phyloP scores from a whole-genome alignment of 495 filamentous ascomycete species.

The Aspergillus mulundensis region DNA sequence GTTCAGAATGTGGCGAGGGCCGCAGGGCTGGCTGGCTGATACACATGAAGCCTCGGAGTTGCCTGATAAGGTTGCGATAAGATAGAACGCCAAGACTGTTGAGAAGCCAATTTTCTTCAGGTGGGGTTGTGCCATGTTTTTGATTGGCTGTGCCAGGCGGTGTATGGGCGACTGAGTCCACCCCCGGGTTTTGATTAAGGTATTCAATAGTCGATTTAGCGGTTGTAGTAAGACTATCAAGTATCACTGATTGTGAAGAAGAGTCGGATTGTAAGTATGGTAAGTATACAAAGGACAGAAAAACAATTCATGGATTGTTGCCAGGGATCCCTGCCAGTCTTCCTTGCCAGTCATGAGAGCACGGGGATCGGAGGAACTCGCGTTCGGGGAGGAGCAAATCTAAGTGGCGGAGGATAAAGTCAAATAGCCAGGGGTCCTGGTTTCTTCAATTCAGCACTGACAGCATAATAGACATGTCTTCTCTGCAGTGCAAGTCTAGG shows the following conservation, averaged over 20 bases:
- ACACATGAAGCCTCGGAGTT: conserved; percentile 15
- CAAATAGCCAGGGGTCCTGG: not conserved
- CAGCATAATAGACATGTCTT: not conserved
- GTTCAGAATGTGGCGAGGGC: not conserved
- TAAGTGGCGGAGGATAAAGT: not conserved
- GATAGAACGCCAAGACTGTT: not conserved
- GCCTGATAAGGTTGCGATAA: not conserved
- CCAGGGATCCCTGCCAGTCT: not conserved
- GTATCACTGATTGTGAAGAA: too few relatives aligned
- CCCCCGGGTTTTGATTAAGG: conserved; percentile 10
- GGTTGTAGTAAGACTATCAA: too few relatives aligned
- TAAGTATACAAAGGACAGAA: not conserved
- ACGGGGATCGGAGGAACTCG: conserved; percentile 3
- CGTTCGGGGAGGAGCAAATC: conserved; percentile 3
- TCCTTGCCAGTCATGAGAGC: not conserved
- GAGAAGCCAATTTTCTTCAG: not conserved
- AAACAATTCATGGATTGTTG: too few relatives aligned
- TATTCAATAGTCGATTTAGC: not conserved
- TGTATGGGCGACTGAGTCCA: not conserved
- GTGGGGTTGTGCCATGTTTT: not conserved
- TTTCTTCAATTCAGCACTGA: not conserved
- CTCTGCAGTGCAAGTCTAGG: too few relatives aligned
- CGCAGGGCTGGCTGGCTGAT: not conserved
- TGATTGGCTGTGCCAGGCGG: conserved; percentile 12
- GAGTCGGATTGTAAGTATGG: not conserved